A percentile compares a stretch with the other conserved stretches of the same genome.
phyloP scores from a whole-genome alignment of 495 filamentous ascomycete species.

The Penicillium coprophilum region DNA sequence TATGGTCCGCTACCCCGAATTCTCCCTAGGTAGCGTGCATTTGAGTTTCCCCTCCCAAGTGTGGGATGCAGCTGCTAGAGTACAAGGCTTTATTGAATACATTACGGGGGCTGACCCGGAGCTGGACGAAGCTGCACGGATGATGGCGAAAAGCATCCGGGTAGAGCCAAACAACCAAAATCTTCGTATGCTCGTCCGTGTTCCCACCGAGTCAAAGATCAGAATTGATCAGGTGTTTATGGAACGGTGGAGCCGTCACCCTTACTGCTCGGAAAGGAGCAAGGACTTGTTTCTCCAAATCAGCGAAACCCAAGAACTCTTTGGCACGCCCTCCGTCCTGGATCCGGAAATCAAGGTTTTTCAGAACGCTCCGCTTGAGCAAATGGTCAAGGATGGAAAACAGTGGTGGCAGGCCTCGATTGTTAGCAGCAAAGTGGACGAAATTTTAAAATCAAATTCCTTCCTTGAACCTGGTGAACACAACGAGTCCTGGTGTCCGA shows the following conservation, averaged over 20 bases:
- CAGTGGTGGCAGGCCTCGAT: slow-evolving; percentile 49
- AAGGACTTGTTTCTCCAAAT: slow-evolving; percentile 38
- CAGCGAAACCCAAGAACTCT: slow-evolving; percentile 44
- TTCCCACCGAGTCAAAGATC: slow-evolving; percentile 23
- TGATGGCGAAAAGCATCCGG: slow-evolving; percentile 33
- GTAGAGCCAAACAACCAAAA: slow-evolving; percentile 26
- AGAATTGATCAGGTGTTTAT: slow-evolving; percentile 32
- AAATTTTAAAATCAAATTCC: slow-evolving; percentile 29
- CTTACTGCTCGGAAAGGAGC: slow-evolving; percentile 15
- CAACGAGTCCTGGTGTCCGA: slow-evolving; percentile 16
- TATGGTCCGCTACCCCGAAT: slow-evolving; percentile 17
- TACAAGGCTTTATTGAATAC: slow-evolving; percentile 24
- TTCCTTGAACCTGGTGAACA: slow-evolving; percentile 34
- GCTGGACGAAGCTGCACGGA: slow-evolving; percentile 24
- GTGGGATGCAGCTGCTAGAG: slow-evolving; percentile 46
- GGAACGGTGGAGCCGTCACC: slow-evolving; percentile 35
- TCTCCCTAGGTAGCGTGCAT: slow-evolving; percentile 33
- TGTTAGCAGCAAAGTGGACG: slow-evolving; percentile 29
- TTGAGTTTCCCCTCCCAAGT: slow-evolving; percentile 43
- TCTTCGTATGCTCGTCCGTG: slow-evolving; percentile 15
- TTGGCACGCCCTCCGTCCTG: slow-evolving; percentile 14
- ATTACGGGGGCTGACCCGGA: slow-evolving; percentile 14
- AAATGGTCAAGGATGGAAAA: slow-evolving; percentile 35
- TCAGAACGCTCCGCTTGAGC: slow-evolving; percentile 16
- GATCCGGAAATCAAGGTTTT: slow-evolving; percentile 23